phyloP scores from a whole-genome alignment of 129 eudicot species.

The Artemisia argyi region DNA sequence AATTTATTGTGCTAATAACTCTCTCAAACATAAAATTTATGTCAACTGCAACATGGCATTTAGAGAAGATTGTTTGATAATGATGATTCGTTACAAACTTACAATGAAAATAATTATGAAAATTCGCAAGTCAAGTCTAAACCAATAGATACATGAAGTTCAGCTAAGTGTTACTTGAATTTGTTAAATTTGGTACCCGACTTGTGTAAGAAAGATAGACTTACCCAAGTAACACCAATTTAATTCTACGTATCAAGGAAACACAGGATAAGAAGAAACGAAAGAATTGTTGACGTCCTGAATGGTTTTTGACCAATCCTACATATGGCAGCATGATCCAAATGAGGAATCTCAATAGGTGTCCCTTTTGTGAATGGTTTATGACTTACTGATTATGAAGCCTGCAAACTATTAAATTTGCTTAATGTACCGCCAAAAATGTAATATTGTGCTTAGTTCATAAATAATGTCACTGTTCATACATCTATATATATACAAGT shows the following conservation, averaged over 20 bases:
- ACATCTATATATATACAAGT: too few species aligned
- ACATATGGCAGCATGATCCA: too few species aligned
- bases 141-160: background rate
- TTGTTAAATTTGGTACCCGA: background rate
- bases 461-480: too few species aligned
- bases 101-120: background rate
- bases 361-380: too few species aligned
- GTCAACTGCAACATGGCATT: background rate
- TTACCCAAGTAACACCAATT: background rate
- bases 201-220: background rate
- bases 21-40: background rate
- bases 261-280: background rate
- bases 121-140: background rate
- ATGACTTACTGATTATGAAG: too few species aligned
- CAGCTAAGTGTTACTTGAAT: background rate
- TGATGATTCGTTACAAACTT: background rate
- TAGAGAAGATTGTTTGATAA: background rate
- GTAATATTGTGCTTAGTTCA: too few species aligned
- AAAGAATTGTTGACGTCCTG: background rate
- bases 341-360: too few species aligned
- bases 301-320: too few species aligned
- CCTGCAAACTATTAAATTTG: too few species aligned
- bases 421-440: too few species aligned
- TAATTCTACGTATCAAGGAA: background rate
- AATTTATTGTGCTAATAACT: background rate